phyloP scores from a whole-genome alignment of 2,329 filamentous ascomycete genomes.

The Trichocomaceae sp. region DNA sequence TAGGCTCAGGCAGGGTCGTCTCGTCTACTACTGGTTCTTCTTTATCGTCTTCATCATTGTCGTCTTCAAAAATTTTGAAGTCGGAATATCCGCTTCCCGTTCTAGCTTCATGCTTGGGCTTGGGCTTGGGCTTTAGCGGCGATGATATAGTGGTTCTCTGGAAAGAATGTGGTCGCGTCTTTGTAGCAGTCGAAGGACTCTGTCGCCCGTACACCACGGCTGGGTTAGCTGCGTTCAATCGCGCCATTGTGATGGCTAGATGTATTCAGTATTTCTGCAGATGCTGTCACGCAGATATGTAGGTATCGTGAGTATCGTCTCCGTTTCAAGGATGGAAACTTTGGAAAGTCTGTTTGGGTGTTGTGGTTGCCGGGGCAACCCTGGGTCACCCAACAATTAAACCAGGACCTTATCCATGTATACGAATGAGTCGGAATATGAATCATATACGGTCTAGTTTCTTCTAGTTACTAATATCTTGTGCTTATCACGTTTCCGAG shows the following conservation, averaged over 20 bases:
- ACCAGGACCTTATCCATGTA: too few species aligned
- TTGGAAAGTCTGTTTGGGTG: constrained; percentile 4
- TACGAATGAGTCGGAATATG: too few species aligned
- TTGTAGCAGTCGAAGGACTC: neutral
- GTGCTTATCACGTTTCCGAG: too few species aligned
- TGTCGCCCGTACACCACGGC: constrained; percentile 1
- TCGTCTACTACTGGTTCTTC: constrained; percentile 8
- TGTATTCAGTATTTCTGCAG: neutral
- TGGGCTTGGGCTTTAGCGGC: constrained; percentile 9
- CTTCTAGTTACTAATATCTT: too few species aligned
- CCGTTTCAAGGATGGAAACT: too few species aligned
- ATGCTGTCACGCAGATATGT: neutral
- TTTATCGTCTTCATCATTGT: neutral
- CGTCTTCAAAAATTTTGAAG: constrained; percentile 14
- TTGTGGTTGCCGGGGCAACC: constrained; percentile 11
- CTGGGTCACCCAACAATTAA: neutral
- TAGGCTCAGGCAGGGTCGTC: neutral
- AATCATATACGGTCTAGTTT: too few species aligned
- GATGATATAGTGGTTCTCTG: constrained; percentile 3
- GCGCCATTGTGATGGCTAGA: constrained; percentile 10
- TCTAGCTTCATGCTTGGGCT: neutral
- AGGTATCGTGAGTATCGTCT: too few species aligned
- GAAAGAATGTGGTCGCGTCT: neutral
- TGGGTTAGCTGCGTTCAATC: constrained; percentile 14
- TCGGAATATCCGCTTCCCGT: neutral